phyloP scores from a whole-genome alignment of 2,329 filamentous ascomycete genomes.

The Arthroderma uncinatum region DNA sequence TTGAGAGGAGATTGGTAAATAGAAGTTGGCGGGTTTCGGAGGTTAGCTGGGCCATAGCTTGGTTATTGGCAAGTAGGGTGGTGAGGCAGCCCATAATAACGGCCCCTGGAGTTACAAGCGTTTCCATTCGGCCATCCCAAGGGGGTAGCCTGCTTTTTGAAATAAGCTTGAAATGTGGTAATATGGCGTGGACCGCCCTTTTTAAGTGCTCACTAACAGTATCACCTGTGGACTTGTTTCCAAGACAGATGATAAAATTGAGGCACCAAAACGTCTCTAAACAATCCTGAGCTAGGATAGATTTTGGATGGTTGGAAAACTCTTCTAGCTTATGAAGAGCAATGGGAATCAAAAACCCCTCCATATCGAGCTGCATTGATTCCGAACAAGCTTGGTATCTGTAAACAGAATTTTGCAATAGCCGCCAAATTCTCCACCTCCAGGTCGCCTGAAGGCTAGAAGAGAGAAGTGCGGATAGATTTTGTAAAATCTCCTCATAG shows the following conservation, averaged over 20 bases:
- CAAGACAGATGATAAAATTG: conserved; percentile 22
- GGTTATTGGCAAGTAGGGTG: conserved; percentile 24
- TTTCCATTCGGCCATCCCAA: conserved; percentile 31
- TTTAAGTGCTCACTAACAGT: conserved; percentile 17
- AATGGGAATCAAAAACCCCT: conserved; percentile 19
- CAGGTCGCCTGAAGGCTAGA: conserved; percentile 24
- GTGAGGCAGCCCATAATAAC: conserved; percentile 26
- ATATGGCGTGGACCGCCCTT: conserved; percentile 14
- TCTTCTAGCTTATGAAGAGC: conserved; percentile 24
- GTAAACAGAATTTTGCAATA: conserved; percentile 26
- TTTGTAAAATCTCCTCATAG: not conserved
- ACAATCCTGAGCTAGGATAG: conserved; percentile 14
- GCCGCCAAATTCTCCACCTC: conserved; percentile 34
- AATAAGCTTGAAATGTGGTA: conserved; percentile 16
- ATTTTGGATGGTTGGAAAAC: conserved; percentile 21
- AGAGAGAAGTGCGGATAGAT: conserved; percentile 4
- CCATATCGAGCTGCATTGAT: conserved; percentile 16
- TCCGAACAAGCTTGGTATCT: conserved; percentile 20
- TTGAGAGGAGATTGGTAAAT: conserved; percentile 24
- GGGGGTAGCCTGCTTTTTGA: conserved; percentile 19
- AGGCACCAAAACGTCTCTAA: conserved; percentile 31
- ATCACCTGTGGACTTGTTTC: conserved; percentile 17
- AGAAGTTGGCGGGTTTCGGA: conserved; percentile 24
- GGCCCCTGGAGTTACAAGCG: conserved; percentile 22
- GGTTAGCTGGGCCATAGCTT: conserved; percentile 22